Base-by-base conservation (phyloP, 805 yeast genomes). In the Candida vaughaniae region DNA sequence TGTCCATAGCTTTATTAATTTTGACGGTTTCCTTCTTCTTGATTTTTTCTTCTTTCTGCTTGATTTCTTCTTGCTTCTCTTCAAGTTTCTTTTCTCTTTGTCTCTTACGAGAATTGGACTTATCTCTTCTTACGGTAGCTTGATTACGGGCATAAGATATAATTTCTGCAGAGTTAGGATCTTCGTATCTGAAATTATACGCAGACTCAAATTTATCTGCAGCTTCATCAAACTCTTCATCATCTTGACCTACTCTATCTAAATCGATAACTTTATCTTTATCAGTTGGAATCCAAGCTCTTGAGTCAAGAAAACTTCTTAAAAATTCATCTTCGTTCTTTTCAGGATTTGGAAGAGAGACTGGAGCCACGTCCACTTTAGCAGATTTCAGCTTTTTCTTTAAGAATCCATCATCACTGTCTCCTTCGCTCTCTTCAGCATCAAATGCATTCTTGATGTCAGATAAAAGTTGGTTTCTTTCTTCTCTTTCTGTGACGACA, bases 81-180 rank as follows among this genome's bases (percentile, higher is more conserved):
- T 78, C 83, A 32, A 67, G 74, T 59, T 80, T 78, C 55, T 73
- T 76, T 29, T 86, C 87, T 67, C 98, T 80, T 60, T 82, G 82
- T 60, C 82, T 79, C 68, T 88, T 88, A 51, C 99, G 78, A 9
- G 84, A 60, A 48, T 81, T 78, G 42, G 80, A 73, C 35, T 79
- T 80, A 15, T 83, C 79, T 56, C 99, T 75, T 66, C 99, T 81
- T 55, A 89, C 72, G 0, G 98, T 88, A 16, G 93, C 95, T 62
- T 89, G 96, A 29, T 71, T 82, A 75, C 99, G 88, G 2, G 98
- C 97, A 66, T 91, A 93, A 12, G 95, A 83, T 14, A 90, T 83
- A 59, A 93, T 86, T 53, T 91, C 96, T 0, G 91, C 87, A 5
- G 96, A 76, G 47, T 80, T 78, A 11, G 95, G 89, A 52, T 90